phyloP scores from a whole-genome alignment of 2,329 filamentous ascomycete genomes.

The Metarhizium rileyi region DNA sequence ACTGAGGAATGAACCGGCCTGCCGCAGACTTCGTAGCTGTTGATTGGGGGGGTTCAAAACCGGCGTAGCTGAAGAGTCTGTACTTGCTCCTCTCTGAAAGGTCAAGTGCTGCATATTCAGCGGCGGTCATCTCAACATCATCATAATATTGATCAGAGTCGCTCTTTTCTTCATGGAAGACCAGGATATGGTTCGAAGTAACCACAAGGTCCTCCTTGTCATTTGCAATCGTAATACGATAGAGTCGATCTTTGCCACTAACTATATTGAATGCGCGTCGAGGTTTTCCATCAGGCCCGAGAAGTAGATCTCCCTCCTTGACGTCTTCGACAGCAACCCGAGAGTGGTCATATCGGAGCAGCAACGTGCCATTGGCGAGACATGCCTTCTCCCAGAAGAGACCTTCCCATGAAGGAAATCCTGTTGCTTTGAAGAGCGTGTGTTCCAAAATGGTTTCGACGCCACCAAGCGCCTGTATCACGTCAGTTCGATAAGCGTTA shows the following conservation, averaged over 20 bases:
- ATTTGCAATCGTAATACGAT: conserved; percentile 35
- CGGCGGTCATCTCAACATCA: conserved; percentile 36
- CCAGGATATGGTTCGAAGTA: conserved; percentile 38
- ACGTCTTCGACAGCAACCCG: conserved; percentile 38
- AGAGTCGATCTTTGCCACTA: conserved; percentile 34
- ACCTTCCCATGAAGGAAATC: conserved; percentile 94
- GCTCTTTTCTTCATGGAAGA: conserved; percentile 27
- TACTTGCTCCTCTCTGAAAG: conserved; percentile 25
- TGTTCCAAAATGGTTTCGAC: conserved; percentile 98
- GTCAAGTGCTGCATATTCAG: conserved; percentile 30
- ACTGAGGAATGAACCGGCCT: conserved; percentile 12
- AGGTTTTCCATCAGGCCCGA: conserved; percentile 37
- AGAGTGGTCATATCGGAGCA: conserved; percentile 33
- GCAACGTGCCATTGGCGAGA: conserved; percentile 24
- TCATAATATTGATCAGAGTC: conserved; percentile 18
- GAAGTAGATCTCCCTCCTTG: conserved; percentile 36
- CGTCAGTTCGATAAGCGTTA: conserved; percentile 91
- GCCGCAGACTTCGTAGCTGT: conserved; percentile 3
- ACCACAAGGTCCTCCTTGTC: conserved; percentile 37
- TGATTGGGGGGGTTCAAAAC: conserved; percentile 18
- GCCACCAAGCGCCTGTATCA: conserved; percentile 91
- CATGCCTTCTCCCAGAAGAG: conserved; percentile 74
- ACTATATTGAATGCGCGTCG: conserved; percentile 41
- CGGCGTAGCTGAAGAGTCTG: conserved; percentile 24
- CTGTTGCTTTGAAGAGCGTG: conserved; percentile 92